phyloP scores from a whole-genome alignment of 2,329 filamentous ascomycete genomes.

The Saccharata proteae region DNA sequence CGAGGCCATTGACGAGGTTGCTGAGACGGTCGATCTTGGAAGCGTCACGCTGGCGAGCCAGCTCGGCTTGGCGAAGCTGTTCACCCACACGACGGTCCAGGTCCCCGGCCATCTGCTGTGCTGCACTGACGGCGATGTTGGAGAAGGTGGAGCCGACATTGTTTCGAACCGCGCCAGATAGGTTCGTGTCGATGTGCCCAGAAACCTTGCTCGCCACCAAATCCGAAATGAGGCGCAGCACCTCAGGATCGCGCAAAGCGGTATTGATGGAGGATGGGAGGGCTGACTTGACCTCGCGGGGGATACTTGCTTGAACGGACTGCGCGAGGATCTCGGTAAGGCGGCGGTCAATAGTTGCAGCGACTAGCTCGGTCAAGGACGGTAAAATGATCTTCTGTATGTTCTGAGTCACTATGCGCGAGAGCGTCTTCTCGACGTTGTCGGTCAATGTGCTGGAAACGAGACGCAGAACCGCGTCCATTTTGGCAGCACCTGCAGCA shows the following conservation, averaged over 20 bases:
- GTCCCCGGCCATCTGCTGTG: conserved; percentile 55
- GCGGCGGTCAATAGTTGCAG: conserved; percentile 57
- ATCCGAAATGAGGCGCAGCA: conserved; percentile 62
- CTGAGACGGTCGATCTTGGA: conserved; percentile 64
- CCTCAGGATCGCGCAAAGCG: conserved; percentile 60
- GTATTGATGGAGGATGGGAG: conserved; percentile 56
- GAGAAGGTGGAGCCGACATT: conserved; percentile 54
- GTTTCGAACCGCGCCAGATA: conserved; percentile 48
- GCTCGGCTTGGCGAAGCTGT: conserved; percentile 40
- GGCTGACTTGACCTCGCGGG: conserved; percentile 59
- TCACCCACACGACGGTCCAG: conserved; percentile 49
- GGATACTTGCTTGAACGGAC: conserved; percentile 52
- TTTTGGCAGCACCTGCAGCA: conserved; percentile 50
- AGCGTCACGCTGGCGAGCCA: conserved; percentile 40
- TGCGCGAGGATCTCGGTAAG: conserved; percentile 56
- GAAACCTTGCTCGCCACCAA: conserved; percentile 56
- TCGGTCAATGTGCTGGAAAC: conserved; percentile 57
- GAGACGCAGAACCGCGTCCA: conserved; percentile 56
- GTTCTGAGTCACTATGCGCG: conserved; percentile 62
- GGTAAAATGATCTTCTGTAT: conserved; percentile 69
- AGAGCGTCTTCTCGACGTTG: conserved; percentile 64
- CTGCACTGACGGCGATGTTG: conserved; percentile 50
- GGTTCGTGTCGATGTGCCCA: conserved; percentile 56
- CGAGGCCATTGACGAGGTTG: conserved; percentile 51
- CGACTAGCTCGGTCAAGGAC: conserved; percentile 54